phyloP scores from a whole-genome alignment of 2,329 filamentous ascomycete species.

The Diplodia intermedia region DNA sequence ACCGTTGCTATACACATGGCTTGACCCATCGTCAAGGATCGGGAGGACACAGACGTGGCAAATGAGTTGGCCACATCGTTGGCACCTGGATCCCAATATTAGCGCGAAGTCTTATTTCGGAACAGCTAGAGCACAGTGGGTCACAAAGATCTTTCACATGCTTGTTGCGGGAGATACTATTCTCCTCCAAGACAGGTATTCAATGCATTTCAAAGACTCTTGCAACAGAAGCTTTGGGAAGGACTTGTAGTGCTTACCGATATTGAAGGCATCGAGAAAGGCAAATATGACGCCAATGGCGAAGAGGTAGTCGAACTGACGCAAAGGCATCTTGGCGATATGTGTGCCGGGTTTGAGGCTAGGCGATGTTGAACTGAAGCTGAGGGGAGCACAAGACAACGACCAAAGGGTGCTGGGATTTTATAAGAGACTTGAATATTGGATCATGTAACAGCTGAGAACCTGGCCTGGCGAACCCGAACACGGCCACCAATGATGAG shows the following conservation, averaged over 20 bases:
- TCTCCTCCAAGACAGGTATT: too few relatives aligned
- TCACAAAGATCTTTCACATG: too few relatives aligned
- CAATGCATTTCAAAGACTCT: too few relatives aligned
- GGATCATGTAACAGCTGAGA: constrained; percentile 10
- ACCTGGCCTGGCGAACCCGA: neutral
- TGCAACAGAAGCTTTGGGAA: neutral
- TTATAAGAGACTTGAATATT: constrained; percentile 9
- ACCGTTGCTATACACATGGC: constrained; percentile 54
- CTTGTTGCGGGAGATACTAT: too few relatives aligned
- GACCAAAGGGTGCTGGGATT: neutral
- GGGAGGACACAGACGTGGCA: constrained; percentile 56
- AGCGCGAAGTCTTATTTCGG: constrained; percentile 4
- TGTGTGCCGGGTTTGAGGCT: neutral
- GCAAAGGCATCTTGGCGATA: constrained; percentile 46
- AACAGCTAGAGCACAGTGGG: too few relatives aligned
- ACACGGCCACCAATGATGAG: neutral
- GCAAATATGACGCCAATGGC: constrained; percentile 70
- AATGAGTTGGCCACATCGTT: constrained; percentile 61
- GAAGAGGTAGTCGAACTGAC: constrained; percentile 68
- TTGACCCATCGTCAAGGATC: constrained; percentile 57
- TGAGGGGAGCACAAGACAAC: neutral
- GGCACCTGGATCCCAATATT: constrained; percentile 48
- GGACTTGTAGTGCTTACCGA: constrained; percentile 50
- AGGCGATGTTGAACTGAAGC: neutral
- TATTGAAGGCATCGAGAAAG: constrained; percentile 71